Percentiles rank a stretch among this genome's conserved stretches.
Evolutionary conservation across 306 rosid species (phyloP).

Genomic region (Cucurbita ficifolia): DNA sequence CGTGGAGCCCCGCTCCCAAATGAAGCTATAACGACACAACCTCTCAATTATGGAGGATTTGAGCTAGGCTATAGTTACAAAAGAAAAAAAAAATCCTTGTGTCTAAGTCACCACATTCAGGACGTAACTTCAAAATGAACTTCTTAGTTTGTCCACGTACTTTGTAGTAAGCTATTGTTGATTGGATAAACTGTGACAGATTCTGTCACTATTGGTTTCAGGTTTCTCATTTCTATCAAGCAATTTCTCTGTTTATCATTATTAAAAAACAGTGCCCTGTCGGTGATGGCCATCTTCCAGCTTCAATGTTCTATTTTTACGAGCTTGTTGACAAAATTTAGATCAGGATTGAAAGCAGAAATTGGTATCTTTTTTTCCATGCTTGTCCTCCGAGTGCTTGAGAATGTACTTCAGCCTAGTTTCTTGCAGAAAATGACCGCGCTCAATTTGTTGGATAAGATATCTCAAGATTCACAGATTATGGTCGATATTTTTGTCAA

Average conservation of each 20-base stretch:
- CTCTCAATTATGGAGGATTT: background rate
- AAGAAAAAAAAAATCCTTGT: background rate
- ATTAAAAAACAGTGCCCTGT: constrained; percentile 87
- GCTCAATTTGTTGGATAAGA: constrained; percentile 77
- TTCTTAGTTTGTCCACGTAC: background rate
- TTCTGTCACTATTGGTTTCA: constrained; percentile 29
- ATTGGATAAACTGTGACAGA: constrained; percentile 11
- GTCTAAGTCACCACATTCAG: background rate
- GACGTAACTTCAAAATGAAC: background rate
- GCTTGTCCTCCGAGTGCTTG: constrained; percentile 92
- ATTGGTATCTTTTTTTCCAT: constrained; percentile 95
- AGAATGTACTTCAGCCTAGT: constrained; percentile 98
- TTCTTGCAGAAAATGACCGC: constrained; percentile 95
- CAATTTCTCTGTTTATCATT: constrained; percentile 89
- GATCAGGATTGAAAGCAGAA: constrained; percentile 89
- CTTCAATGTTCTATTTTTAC: constrained; percentile 81
- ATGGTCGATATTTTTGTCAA: constrained; percentile 89
- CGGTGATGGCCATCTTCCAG: constrained; percentile 95
- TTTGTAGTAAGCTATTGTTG: constrained; percentile 1
- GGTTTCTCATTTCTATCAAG: constrained; percentile 84
- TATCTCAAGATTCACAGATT: constrained; percentile 81
- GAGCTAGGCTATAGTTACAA: background rate
- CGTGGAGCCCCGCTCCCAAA: no score
- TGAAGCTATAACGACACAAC: background rate
- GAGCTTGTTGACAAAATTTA: constrained; percentile 70